These are phyloP conservation scores for Podaxis sp. DNA, from an alignment of 768 basidiomycete genomes.

Conservation along the genomic window DNA sequence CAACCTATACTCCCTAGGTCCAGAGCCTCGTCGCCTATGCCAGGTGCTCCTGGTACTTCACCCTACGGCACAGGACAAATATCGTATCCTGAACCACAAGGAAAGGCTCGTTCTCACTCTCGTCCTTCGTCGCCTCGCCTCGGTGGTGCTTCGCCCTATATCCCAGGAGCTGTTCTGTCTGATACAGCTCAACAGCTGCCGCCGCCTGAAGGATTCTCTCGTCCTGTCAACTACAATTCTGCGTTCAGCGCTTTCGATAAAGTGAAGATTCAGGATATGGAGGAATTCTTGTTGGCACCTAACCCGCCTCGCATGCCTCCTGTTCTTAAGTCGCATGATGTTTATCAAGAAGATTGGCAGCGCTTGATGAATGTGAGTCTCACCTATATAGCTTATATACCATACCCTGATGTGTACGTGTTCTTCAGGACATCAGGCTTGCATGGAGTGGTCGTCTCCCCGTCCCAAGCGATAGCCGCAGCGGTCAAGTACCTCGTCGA, in stretches of 20 bases:
- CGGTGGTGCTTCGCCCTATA: slow-evolving; percentile 33
- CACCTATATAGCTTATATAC: slow-evolving; percentile 12
- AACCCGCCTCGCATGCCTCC: slow-evolving; percentile 70
- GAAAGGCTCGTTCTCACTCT: slow-evolving; percentile 20
- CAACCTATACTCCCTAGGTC: slow-evolving; percentile 42
- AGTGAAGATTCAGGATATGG: slow-evolving; percentile 77
- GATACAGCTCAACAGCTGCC: slow-evolving; percentile 45
- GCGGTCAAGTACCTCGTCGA: slow-evolving; percentile 52
- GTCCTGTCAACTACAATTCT: slow-evolving; percentile 66
- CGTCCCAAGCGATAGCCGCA: slow-evolving; percentile 41
- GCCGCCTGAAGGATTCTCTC: slow-evolving; percentile 72
- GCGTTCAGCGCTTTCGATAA: slow-evolving; percentile 69
- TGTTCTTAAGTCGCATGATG: slow-evolving; percentile 73
- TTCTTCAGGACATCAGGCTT: slow-evolving; percentile 62
- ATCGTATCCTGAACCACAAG: slow-evolving; percentile 19
- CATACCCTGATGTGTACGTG: neutral
- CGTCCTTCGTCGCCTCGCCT: slow-evolving; percentile 20
- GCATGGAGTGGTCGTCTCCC: slow-evolving; percentile 81
- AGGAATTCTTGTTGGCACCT: slow-evolving; percentile 59
- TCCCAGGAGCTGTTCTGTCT: slow-evolving; percentile 29
- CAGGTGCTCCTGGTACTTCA: slow-evolving; percentile 32
- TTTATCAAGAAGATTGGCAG: slow-evolving; percentile 78
- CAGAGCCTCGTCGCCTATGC: slow-evolving; percentile 53
- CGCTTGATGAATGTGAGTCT: slow-evolving; percentile 68
- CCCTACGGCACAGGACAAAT: slow-evolving; percentile 17